Conservation (phyloP, 768 basidiomycete genomes). For the Hemileccinum impolitum region DNA sequence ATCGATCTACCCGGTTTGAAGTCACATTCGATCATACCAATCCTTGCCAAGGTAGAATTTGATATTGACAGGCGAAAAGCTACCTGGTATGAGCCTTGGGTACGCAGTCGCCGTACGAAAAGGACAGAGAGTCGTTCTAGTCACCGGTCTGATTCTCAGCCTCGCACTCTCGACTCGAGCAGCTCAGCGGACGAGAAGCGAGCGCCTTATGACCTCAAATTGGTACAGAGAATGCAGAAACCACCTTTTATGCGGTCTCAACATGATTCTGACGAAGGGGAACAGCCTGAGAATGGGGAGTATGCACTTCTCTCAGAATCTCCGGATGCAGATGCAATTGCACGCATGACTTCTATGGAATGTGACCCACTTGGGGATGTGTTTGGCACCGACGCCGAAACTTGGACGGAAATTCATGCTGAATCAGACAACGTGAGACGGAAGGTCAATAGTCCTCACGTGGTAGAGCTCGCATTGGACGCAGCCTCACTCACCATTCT, state of each 20-base stretch:
- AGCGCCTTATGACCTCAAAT: conserved; percentile 45
- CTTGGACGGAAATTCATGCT: conserved; percentile 54
- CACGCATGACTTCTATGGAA: conserved; percentile 34
- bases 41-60: conserved; percentile 93
- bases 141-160: conserved; percentile 21
- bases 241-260: conserved; percentile 30
- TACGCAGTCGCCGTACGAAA: conserved; percentile 60
- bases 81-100: conserved; percentile 84
- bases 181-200: conserved; percentile 28
- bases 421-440: conserved; percentile 28
- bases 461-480: conserved; percentile 52
- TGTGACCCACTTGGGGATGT: conserved; percentile 57
- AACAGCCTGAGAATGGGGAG: conserved; percentile 24
- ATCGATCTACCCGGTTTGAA: conserved; percentile 65
- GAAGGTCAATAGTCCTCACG: conserved; percentile 36
- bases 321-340: conserved; percentile 32
- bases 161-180: conserved; percentile 22
- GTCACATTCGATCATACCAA: conserved; percentile 66
- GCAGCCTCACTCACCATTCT: conserved; percentile 35
- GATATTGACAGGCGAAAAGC: conserved; percentile 83
- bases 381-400: conserved; percentile 64
- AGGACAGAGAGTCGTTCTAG: conserved; percentile 44
- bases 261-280: conserved; percentile 24
- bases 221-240: conserved; percentile 50
- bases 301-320: conserved; percentile 32